Evolutionary conservation across 345 rosid genomes (phyloP).

Genomic region (Ricinus communis): DNA sequence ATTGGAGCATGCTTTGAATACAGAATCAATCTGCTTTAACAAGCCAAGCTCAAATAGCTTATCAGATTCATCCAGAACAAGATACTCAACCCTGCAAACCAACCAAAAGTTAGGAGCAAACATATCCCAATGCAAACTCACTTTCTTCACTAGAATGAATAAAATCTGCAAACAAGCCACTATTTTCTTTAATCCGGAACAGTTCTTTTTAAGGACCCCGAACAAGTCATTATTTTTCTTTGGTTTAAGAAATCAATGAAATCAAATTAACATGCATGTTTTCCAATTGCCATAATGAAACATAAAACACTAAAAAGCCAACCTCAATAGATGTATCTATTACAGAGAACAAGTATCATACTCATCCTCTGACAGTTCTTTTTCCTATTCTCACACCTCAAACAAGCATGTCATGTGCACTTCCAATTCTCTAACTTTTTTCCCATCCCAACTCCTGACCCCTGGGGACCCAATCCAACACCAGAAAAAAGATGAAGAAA

Average conservation of each 20-base stretch:
- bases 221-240: too few species aligned
- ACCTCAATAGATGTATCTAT: neutral
- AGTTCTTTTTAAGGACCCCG: too few species aligned
- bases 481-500: neutral
- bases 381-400: neutral
- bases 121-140: neutral
- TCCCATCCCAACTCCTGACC: too few species aligned
- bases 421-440: neutral
- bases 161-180: neutral
- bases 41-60: conserved; percentile 92
- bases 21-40: conserved; percentile 82
- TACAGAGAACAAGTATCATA: neutral
- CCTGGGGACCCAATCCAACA: too few species aligned
- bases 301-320: neutral
- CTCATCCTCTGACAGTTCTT: neutral
- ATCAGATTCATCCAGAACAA: conserved; percentile 96
- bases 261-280: neutral
- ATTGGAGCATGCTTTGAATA: conserved; percentile 89
- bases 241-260: neutral
- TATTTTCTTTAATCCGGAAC: neutral
- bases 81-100: conserved; percentile 76
- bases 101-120: neutral
- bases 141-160: neutral
- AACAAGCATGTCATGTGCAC: neutral
- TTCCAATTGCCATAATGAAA: neutral